A percentile compares a stretch with the other conserved stretches of the same genome.
Evolutionary conservation across 2,329 filamentous ascomycete species (phyloP).

Genomic region (Colletotrichum tofieldiae): DNA sequence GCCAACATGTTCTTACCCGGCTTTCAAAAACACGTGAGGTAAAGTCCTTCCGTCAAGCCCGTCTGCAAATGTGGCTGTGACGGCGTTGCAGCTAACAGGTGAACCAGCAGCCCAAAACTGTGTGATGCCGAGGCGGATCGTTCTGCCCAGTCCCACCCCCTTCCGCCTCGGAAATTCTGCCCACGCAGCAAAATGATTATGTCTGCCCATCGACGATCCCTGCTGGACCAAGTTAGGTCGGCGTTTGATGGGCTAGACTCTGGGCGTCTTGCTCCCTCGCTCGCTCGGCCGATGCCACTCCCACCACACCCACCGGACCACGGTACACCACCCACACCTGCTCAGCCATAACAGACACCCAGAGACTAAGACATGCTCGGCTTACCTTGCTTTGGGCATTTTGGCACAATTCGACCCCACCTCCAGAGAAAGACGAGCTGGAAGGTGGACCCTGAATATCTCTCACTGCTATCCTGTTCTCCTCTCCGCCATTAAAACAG

Average conservation of each 20-base stretch:
- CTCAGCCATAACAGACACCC: slow-evolving; percentile 27
- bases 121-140: slow-evolving; percentile 35
- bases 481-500: slow-evolving; percentile 41
- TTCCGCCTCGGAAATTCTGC: slow-evolving; percentile 37
- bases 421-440: slow-evolving; percentile 27
- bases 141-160: slow-evolving; percentile 39
- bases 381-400: slow-evolving; percentile 27
- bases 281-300: slow-evolving; percentile 27
- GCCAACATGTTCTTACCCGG: slow-evolving; percentile 5
- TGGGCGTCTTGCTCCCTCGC: slow-evolving; percentile 17
- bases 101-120: slow-evolving; percentile 12
- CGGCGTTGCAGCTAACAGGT: slow-evolving; percentile 17
- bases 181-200: slow-evolving; percentile 40
- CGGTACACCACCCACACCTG: slow-evolving; percentile 13
- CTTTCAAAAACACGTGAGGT: slow-evolving; percentile 23
- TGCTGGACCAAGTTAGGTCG: slow-evolving; percentile 35
- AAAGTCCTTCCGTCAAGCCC: not conserved
- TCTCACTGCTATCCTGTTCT: slow-evolving; percentile 28
- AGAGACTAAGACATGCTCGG: slow-evolving; percentile 35
- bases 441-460: slow-evolving; percentile 43
- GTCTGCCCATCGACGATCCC: slow-evolving; percentile 33
- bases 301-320: slow-evolving; percentile 24
- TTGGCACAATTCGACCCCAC: slow-evolving; percentile 37
- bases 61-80: slow-evolving; percentile 35
- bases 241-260: slow-evolving; percentile 39